A percentile compares a stretch with the other conserved stretches of the same genome.
Evolutionary conservation across 2,329 filamentous ascomycete genomes (phyloP).

Genomic region (Paramyrothecium sp.): DNA sequence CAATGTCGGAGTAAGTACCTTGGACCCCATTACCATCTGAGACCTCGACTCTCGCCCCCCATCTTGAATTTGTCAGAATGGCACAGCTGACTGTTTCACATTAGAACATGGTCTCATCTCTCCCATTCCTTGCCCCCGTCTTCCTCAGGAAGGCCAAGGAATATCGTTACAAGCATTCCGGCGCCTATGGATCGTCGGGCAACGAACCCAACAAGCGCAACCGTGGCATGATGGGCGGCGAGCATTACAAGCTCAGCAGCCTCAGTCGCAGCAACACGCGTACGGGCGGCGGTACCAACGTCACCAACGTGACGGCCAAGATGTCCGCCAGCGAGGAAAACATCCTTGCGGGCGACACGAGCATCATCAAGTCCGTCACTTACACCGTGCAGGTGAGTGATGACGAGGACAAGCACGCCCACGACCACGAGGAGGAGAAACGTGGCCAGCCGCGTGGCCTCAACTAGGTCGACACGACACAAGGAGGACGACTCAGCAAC

Average conservation of each 20-base stretch:
- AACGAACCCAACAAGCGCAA: conserved; percentile 17
- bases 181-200: conserved; percentile 24
- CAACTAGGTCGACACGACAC: too few relatives aligned
- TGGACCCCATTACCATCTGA: background rate
- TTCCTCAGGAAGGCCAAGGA: conserved; percentile 40
- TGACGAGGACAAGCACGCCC: background rate
- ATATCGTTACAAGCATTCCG: conserved; percentile 37
- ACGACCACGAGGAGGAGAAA: too few relatives aligned
- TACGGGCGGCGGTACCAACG: conserved; percentile 24
- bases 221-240: conserved; percentile 20
- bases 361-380: conserved; percentile 40
- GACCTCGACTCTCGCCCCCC: background rate
- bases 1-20: conserved; percentile 49
- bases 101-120: conserved; percentile 45
- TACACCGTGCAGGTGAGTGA: conserved; percentile 39
- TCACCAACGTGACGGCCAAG: conserved; percentile 16
- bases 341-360: conserved; percentile 29
- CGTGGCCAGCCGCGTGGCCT: too few relatives aligned
- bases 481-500: too few relatives aligned
- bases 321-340: conserved; percentile 35
- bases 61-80: background rate
- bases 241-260: conserved; percentile 37
- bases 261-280: conserved; percentile 27
- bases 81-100: background rate
- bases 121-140: conserved; percentile 43